These are phyloP conservation scores for Colletotrichum siamense DNA, from an alignment of 2,329 filamentous ascomycete species.

Conservation along the genomic window DNA sequence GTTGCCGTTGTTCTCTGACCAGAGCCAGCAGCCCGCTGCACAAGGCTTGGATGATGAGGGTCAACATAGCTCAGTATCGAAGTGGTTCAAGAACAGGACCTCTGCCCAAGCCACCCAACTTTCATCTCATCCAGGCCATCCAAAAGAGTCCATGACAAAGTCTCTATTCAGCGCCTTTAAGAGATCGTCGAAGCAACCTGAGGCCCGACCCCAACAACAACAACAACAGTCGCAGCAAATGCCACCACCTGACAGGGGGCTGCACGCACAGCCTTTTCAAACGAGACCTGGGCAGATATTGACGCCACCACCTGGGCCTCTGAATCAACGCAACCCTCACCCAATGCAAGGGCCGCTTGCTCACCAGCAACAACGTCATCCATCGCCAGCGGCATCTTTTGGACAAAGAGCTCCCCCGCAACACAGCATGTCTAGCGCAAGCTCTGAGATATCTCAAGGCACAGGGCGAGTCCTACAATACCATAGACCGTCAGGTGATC, in stretches of 20 bases:
- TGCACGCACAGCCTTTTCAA: not conserved
- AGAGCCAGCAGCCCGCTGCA: not conserved
- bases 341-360: not conserved
- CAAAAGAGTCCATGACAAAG: constrained; percentile 28
- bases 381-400: not conserved
- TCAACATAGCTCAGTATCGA: constrained; percentile 2
- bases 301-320: not conserved
- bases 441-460: not conserved
- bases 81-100: constrained; percentile 22
- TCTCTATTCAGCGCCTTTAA: constrained; percentile 30
- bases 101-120: not conserved
- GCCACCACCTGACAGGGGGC: not conserved
- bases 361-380: constrained; percentile 4
- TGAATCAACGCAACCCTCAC: not conserved
- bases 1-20: not conserved
- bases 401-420: not conserved
- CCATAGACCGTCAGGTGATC: not conserved
- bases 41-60: not conserved
- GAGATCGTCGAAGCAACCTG: constrained; percentile 27
- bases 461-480: not conserved
- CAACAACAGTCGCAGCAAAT: constrained; percentile 16
- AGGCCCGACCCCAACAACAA: constrained; percentile 20
- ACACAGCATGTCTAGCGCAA: not conserved
- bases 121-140: constrained; percentile 16
- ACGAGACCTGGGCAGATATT: not conserved